Evolutionary conservation across 257 asterid genomes (phyloP), one percentile per base, ranked within the genome.

Genomic region (Solanum rostratum): DNA sequence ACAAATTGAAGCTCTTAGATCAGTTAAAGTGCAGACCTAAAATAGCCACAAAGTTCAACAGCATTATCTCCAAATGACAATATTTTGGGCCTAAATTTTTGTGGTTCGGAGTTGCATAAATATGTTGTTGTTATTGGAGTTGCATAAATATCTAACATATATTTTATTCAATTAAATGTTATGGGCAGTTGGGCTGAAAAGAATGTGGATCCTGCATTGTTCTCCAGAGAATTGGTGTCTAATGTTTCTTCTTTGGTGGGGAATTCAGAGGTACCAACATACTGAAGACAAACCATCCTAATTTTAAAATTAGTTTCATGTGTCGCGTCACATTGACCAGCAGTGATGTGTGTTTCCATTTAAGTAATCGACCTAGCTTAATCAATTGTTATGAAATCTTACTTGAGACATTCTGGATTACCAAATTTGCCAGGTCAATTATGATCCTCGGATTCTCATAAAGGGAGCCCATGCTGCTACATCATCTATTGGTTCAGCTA

Each of bases 401-500:
- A 5, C 33, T 27, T 60, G 10, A 50, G 13, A 69, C 41, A 60
- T 43, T 80, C 43, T 18, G 60, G 30, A 49, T 6, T 60, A 49
- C 50, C 37, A 19, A 50, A 57, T 87, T 70, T 90, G 74, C 76
- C 86, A 95, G 98, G 97, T 92, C 70, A 88, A 87, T 60, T 88
- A 84, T 86, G 93, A 94, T 70, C 98, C 98, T 14, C 92, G 92
- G 76, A 90, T 86, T 87, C 91, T 95, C 85, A 88, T 95, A 63
- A 91, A 92, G 93, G 90, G 92, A 84, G 98, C 98, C 50, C 98
- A 95, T 83, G 96, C 97, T 84, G 93, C 95, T 33, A 92, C 95
- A 83, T 88, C 97, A 81, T 90, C 97, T 85, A 90, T 88, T 76
- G 98, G 98, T 46, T 95, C 98, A 43, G 98, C 98, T 83, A 95